Evolutionary conservation across 768 basidiomycete species (phyloP).

Genomic region (Tricholoma sp.): DNA sequence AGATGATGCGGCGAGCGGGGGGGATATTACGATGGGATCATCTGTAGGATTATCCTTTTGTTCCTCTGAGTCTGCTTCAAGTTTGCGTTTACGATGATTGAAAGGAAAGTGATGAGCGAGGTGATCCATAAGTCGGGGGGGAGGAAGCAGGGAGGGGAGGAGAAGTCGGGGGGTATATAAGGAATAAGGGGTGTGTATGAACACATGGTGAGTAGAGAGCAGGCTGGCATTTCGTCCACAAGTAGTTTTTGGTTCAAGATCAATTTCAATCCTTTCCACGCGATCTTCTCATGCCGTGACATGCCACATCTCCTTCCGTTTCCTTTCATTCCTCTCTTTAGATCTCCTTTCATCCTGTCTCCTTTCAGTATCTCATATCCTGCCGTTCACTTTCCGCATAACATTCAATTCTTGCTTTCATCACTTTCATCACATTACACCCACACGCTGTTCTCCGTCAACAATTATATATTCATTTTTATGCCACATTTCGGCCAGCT

Average conservation of each 20-base stretch:
- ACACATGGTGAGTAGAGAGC: slow-evolving; percentile 33
- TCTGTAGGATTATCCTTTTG: slow-evolving; percentile 20
- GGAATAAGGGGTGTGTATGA: slow-evolving; percentile 27
- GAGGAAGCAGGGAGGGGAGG: slow-evolving; percentile 13
- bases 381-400: slow-evolving; percentile 17
- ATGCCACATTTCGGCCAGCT: no score
- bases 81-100: slow-evolving; percentile 58
- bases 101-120: background rate
- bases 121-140: slow-evolving; percentile 49
- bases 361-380: slow-evolving; percentile 4
- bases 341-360: slow-evolving; percentile 14
- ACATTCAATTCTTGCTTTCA: no score
- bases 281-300: slow-evolving; percentile 32
- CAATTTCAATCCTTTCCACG: slow-evolving; percentile 16
- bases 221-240: slow-evolving; percentile 4
- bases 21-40: slow-evolving; percentile 27
- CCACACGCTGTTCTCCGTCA: no score
- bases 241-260: slow-evolving; percentile 9
- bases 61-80: slow-evolving; percentile 55
- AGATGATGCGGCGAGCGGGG: slow-evolving; percentile 13
- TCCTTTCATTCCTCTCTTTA: slow-evolving; percentile 1
- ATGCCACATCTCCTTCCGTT: slow-evolving; percentile 22
- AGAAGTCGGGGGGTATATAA: slow-evolving; percentile 23
- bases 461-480: no score
- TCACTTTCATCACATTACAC: slow-evolving; percentile 7